Evolutionary conservation across 495 filamentous ascomycete genomes (phyloP).

Genomic region (Lineolata rhizophorae): DNA sequence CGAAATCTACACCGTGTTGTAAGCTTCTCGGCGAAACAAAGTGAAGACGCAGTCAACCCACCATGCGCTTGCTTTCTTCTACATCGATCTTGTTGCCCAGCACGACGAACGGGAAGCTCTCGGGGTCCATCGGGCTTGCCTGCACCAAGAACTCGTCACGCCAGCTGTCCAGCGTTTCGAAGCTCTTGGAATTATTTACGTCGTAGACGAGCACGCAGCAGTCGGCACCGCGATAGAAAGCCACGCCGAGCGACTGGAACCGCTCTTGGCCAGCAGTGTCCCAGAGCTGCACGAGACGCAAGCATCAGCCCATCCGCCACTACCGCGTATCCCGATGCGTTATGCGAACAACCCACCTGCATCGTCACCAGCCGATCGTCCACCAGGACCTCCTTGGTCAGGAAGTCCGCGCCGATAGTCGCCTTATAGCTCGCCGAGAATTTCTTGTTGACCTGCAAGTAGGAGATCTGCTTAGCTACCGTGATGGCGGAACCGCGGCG

Average conservation of each 20-base stretch:
- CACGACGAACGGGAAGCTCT: constrained; percentile 95
- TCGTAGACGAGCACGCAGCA: constrained; percentile 98
- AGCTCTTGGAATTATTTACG: constrained; percentile 97
- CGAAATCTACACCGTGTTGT: constrained; percentile 44
- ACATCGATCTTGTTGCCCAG: constrained; percentile 99
- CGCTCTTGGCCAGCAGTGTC: constrained; percentile 96
- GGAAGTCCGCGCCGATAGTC: constrained; percentile 95
- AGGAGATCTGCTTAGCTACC: constrained; percentile 1
- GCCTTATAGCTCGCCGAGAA: constrained; percentile 99
- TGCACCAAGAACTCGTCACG: constrained; percentile 97
- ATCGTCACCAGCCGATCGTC: constrained; percentile 95
- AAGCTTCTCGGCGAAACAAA: too few relatives aligned
- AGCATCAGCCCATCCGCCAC: constrained; percentile 8
- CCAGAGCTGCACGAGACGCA: constrained; percentile 50
- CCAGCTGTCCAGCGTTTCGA: constrained; percentile 96
- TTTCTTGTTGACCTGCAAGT: constrained; percentile 87
- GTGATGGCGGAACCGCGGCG: neutral
- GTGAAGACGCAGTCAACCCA: constrained; percentile 17
- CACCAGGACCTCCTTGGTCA: constrained; percentile 93
- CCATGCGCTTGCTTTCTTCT: constrained; percentile 89
- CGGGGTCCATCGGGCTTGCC: constrained; percentile 84
- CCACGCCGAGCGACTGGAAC: constrained; percentile 92
- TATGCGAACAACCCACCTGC: constrained; percentile 44
- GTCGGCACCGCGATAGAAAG: constrained; percentile 95
- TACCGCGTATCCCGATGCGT: too few relatives aligned